Evolutionary conservation across 495 filamentous ascomycete genomes (phyloP).

Genomic region (Hyphodiscus hymeniophilus): DNA sequence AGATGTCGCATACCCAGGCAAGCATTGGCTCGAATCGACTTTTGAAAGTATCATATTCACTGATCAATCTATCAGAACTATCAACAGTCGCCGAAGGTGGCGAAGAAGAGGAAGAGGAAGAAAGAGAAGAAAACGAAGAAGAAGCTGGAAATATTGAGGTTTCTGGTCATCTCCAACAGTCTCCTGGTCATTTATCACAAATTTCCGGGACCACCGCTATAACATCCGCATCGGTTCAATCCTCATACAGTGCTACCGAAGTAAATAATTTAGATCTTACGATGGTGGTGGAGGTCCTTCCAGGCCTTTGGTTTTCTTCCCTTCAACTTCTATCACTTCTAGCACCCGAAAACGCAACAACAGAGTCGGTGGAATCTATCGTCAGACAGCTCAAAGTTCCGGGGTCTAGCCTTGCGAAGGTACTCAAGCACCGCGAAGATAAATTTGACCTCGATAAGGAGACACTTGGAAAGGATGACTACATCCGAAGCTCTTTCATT

Average conservation of each 20-base stretch:
- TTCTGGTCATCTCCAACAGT: constrained; percentile 14
- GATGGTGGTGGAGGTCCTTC: constrained; percentile 25
- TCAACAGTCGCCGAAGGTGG: constrained; percentile 27
- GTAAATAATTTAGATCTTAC: constrained; percentile 23
- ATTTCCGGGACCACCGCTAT: constrained; percentile 35
- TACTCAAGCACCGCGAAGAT: constrained; percentile 17
- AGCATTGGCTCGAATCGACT: background rate
- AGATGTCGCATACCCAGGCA: constrained; percentile 6
- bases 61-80: too few species aligned
- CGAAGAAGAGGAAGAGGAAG: constrained; percentile 2
- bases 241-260: constrained; percentile 27
- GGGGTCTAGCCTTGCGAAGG: constrained; percentile 24
- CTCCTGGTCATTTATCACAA: constrained; percentile 28
- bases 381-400: constrained; percentile 24
- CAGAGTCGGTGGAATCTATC: constrained; percentile 17
- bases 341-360: constrained; percentile 19
- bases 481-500: constrained; percentile 23
- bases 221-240: constrained; percentile 14
- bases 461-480: constrained; percentile 14
- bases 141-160: background rate
- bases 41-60: too few species aligned
- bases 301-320: constrained; percentile 24
- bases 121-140: constrained; percentile 3
- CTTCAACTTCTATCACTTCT: constrained; percentile 26
- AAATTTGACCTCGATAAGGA: constrained; percentile 19